Base-by-base conservation (phyloP, 1,284 basidiomycete genomes). In the Moesziomyces sp. region DNA sequence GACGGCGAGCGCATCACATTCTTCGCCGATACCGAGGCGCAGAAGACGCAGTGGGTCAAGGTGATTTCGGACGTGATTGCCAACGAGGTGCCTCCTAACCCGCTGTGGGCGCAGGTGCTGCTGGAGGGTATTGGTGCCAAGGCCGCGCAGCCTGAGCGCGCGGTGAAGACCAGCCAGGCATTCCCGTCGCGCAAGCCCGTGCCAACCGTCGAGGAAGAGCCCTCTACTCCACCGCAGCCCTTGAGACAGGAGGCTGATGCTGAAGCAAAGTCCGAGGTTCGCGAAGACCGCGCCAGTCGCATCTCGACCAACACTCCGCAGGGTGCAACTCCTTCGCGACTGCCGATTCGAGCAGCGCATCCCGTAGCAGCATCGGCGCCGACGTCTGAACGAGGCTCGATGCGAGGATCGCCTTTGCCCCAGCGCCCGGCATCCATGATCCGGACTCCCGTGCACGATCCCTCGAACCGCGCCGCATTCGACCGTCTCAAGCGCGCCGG, bases 11-110 rank as follows among this genome's bases (percentile, higher is more conserved):
- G 91, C 58, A 97, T 98, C 72, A 85, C 88, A 6, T 97, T 98
- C 87, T 94, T 92, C 78, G 93, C 95, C 34, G 95, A 98, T 84
- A 91, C 90, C 13, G 92, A 95, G 73, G 90, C 91, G 67, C 92
- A 94, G 82, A 97, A 97, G 86, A 85, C 87, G 16, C 88, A 87
- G 85, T 99, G 95, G 95, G 93, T 83, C 80, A 90, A 87, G 18
- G 62, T 69, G 5, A 65, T 84, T 23, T 65, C 58, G 11, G 73
- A 73, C 35, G 62, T 82, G 19, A 55, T 83, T 18, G 51, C 56
- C 5, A 74, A 62, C 53, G 65, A 76, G 43, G 66, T 78, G 13
- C 73, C 74, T 2, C 58, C 75, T 24, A 77, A 78, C 21, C 80
- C 81, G 19, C 58, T 76, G 13, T 84, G 82, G 82, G 79, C 82